phyloP scores from a whole-genome alignment of 148 eudicot species.

The Cornus florida region DNA sequence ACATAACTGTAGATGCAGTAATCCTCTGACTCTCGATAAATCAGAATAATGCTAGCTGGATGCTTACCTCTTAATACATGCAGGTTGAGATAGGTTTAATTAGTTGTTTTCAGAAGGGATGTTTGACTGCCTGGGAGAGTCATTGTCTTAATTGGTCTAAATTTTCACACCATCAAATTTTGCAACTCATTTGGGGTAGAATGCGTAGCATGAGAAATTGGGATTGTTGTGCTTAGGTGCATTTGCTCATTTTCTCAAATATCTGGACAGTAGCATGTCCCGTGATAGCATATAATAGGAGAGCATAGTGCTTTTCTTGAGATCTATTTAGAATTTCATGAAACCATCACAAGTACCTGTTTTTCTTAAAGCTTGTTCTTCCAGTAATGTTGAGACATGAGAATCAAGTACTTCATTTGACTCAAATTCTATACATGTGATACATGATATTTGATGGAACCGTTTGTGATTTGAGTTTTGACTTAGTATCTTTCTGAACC shows the following conservation, averaged over 20 bases:
- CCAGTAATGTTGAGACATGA: background rate
- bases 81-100: background rate
- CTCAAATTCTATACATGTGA: background rate
- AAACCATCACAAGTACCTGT: background rate
- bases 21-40: background rate
- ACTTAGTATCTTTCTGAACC: no score
- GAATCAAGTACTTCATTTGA: background rate
- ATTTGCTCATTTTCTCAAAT: background rate
- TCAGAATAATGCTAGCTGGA: background rate
- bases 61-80: background rate
- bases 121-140: background rate
- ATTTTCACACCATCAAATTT: no score
- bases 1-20: background rate
- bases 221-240: no score
- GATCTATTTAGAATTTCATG: background rate
- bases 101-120: background rate
- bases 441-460: no score
- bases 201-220: background rate
- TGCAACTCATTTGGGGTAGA: background rate
- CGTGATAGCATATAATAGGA: background rate
- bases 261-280: background rate
- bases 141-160: background rate
- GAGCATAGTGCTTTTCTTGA: no score
- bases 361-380: no score
- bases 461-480: no score